These are phyloP conservation scores for Cercospora sesami DNA, from an alignment of 2,329 filamentous ascomycete species.

Conservation along the genomic window DNA sequence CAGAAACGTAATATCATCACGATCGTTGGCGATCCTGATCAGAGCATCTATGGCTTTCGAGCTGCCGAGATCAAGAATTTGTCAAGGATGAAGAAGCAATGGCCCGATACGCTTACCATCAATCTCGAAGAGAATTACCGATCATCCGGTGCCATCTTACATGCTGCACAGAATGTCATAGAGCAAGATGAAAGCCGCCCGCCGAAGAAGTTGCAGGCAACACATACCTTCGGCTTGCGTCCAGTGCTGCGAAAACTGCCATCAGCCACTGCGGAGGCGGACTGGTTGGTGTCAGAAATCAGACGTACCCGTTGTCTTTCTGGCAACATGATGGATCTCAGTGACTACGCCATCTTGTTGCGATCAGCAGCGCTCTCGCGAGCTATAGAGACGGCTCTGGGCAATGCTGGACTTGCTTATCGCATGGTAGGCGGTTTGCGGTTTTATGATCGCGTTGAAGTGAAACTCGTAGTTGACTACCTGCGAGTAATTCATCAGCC, in stretches of 20 bases:
- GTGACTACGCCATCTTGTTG: slow-evolving; percentile 84
- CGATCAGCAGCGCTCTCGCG: slow-evolving; percentile 79
- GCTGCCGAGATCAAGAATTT: slow-evolving; percentile 91
- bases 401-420: slow-evolving; percentile 79
- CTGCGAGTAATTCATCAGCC: slow-evolving; percentile 81
- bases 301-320: slow-evolving; percentile 68
- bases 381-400: slow-evolving; percentile 80
- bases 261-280: slow-evolving; percentile 70
- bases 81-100: slow-evolving; percentile 72
- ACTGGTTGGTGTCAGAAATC: slow-evolving; percentile 87
- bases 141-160: slow-evolving; percentile 81
- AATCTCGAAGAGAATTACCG: slow-evolving; percentile 93
- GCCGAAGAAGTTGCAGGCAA: slow-evolving; percentile 74
- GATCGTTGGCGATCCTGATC: slow-evolving; percentile 93
- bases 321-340: slow-evolving; percentile 68
- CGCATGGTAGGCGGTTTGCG: slow-evolving; percentile 87
- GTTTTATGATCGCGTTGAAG: slow-evolving; percentile 89
- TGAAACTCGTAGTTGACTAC: slow-evolving; percentile 86
- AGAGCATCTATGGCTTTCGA: slow-evolving; percentile 96
- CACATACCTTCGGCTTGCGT: slow-evolving; percentile 74
- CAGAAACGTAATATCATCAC: slow-evolving; percentile 74
- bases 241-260: slow-evolving; percentile 78
- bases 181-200: slow-evolving; percentile 83
- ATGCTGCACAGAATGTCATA: slow-evolving; percentile 79
- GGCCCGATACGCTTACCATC: slow-evolving; percentile 75